Evolutionary conservation across 768 basidiomycete species (phyloP), one percentile per base, ranked within the genome.

Genomic region (Suillus clintonianus): DNA sequence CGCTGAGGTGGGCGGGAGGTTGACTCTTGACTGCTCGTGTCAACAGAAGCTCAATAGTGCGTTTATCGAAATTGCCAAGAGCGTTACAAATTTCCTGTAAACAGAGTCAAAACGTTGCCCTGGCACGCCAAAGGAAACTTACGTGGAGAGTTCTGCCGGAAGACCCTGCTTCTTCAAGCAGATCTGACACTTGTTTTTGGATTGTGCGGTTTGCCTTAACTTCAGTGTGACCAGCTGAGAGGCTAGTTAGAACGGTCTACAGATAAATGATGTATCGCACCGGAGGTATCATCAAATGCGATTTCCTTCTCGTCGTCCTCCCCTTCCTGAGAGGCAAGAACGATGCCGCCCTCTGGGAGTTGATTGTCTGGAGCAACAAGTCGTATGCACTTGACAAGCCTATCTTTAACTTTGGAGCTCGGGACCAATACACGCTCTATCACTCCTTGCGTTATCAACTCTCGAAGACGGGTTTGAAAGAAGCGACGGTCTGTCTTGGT

Each of bases 1-100:
- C 91, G 59, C 80, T 80, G 15, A 95, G 83, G 73, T 94, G 92
- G 6, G 84, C 64, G 5, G 94, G 94, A 15, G 88, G 86, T 11
- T 80, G 80, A 63, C 72, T 80, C 69, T 83, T 88, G 67, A 88
- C 88, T 24, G 90, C 85, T 50, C 90, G 86, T 17, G 83, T 81
- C 37, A 95, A 82, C 30, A 94, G 77, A n/a, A 93, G 82, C 72
- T 97, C 95, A 56, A 95, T 82, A 1, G 90, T 93, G 32, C 95
- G 88, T 70, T 85, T 86, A 73, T 95, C 91, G 64, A 95, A 90
- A 65, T 86, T 81, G 67, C 85, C 83, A 22, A 95, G 79, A 36
- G 85, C 80, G 14, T 70, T 67, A 48, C 88, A 85, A 13, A 92
- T 76, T 71, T 91, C 89, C 92, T 93, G 62, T 19, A 9, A 62